Evolutionary conservation across 2,329 filamentous ascomycete species (phyloP).

Genomic region (Sporothrix pseudoabietina): DNA sequence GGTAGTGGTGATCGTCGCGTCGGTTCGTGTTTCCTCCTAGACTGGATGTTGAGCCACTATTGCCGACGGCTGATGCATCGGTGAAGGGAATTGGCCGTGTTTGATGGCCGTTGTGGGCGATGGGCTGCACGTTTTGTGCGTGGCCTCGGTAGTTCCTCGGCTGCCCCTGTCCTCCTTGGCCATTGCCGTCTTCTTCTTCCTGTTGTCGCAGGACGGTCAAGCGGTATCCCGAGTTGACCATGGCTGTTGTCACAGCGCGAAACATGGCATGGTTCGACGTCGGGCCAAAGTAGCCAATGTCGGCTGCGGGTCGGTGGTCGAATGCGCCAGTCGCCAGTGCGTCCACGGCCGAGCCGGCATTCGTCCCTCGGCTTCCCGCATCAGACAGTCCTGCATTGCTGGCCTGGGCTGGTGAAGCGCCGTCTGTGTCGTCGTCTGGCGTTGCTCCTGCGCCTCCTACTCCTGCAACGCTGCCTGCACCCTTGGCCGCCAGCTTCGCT

Average conservation of each 20-base stretch:
- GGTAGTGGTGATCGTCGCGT: constrained; percentile 29
- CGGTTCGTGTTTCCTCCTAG: neutral
- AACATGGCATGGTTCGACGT: constrained; percentile 42
- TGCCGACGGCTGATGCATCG: neutral
- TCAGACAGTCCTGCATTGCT: constrained; percentile 13
- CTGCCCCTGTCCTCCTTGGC: neutral
- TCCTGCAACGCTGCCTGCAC: neutral
- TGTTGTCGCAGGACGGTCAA: constrained; percentile 24
- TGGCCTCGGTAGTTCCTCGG: neutral
- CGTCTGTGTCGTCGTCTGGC: neutral
- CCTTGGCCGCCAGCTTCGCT: constrained; percentile 32
- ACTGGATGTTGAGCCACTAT: neutral
- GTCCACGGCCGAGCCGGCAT: constrained; percentile 38
- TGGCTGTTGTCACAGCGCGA: constrained; percentile 37
- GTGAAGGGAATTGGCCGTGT: neutral
- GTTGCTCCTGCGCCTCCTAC: neutral
- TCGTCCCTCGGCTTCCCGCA: constrained; percentile 22
- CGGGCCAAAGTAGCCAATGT: constrained; percentile 38
- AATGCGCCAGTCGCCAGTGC: constrained; percentile 39
- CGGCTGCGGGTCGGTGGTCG: constrained; percentile 37
- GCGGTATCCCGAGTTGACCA: constrained; percentile 37
- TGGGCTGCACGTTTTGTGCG: neutral
- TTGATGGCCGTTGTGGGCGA: neutral
- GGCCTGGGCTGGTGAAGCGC: neutral
- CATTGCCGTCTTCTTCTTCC: neutral